Evolutionary conservation across 208 protist species (phyloP), one percentile per base, ranked within the genome.

Genomic region (Wallacemonas sp.): DNA sequence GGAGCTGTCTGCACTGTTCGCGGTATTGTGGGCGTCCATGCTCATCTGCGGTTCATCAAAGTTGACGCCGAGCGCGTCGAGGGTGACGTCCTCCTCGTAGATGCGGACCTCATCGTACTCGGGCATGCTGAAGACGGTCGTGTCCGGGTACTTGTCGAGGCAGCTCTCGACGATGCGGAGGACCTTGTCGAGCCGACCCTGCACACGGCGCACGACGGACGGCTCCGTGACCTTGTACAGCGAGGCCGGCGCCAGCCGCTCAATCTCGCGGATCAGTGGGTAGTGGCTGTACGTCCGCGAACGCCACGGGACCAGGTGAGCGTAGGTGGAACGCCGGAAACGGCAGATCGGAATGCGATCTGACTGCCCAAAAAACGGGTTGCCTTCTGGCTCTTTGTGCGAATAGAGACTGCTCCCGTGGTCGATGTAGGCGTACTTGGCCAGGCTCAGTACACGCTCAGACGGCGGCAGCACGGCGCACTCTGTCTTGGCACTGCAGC

Each of bases 401-500:
- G 88, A 90, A 62, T 94, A 88, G 3, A 94, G 78, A 56, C 85
- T 90, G 58, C 85, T 92, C 19, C 88, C 88, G 52, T 94, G 88
- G 38, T 94, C 88, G 17, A 94, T 14, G 75, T 86, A 94, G 16
- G 88, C 88, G 69, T 89, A 94, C 54, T 88, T 90, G 34, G 88
- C 84, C 8, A 91, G 61, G 44, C 27, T 70, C 19, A 71, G 49
- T 0, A 77, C 44, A 9, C 27, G 36, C n/a, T 63, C 36, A 6
- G 9, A 3, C 29, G 52, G 16, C 3, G 52, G 52, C 26, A 16
- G 6, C 11, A 63, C 57, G 32, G 32, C 21, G 61, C 85, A 92
- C 54, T 67, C 67, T 9, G 83, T 92, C 26, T 72, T 65, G 9
- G 44, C 61, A 64, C 76, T 90, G 67, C 88, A 94, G 3, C 88